Evolutionary conservation across 257 asterid species (phyloP), one percentile per base, ranked within the genome.

Genomic region (Fraxinus quadrangulata): DNA sequence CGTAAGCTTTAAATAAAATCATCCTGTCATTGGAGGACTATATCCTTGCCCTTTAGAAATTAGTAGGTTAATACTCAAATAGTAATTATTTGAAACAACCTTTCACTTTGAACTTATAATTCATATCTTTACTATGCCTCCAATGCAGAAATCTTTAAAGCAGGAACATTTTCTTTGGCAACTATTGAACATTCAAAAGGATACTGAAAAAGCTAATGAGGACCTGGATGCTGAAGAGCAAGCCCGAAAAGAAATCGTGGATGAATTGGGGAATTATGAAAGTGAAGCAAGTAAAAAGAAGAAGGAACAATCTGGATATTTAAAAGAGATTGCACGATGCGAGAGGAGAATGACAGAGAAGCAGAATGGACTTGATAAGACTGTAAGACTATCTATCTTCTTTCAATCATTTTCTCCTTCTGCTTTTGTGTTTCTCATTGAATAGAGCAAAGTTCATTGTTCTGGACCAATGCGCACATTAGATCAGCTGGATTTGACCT

Each of bases 151-250:
- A 96, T 81, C 91, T 24, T 75, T 86, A 86, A 93, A 96, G 95
- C 93, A 85, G 81, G 98, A 93, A 39, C 93, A 96, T 87, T 89
- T 75, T 84, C 92, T 93, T 36, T 96, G 99, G 99, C 96, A 96
- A 87, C 89, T 93, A 39, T 87, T 85, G 49, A 93, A 88, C 85
- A 89, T 96, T 76, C 90, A 96, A 77, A 93, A 85, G 30, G 98
- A 96, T 84, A 77, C 87, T 71, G 89, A 86, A 77, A 88, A 92
- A 83, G 93, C 94, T 73, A 86, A 92, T 63, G 92, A 87, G 83
- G 99, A 96, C 79, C 87, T 90, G 81, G 93, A 89, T 77, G 97
- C 73, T 76, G 99, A 96, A 79, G 89, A 90, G 75, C 75, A 71
- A 79, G 86, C 87, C 83, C 91, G 87, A 80, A 91, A 90, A 84